A percentile compares a stretch with the other conserved stretches of the same genome.
Conservation (phyloP, 768 basidiomycete species). For the Neoboletus brunneissimus region DNA sequence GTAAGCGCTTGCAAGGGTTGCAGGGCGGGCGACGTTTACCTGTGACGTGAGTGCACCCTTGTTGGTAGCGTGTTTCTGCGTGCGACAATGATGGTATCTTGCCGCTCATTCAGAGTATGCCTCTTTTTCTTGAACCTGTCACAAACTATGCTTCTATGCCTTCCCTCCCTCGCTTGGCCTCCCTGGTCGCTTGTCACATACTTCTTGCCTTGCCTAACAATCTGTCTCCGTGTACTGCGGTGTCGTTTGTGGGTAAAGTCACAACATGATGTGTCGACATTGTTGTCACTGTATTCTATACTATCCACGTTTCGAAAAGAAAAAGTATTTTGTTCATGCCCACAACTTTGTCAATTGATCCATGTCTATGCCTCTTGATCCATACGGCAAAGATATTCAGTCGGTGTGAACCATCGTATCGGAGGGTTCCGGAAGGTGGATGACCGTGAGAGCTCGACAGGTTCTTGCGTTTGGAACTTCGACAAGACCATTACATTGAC, state of each 20-base stretch:
- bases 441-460: constrained; percentile 14
- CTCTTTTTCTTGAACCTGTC: constrained; percentile 3
- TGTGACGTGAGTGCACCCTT: constrained; percentile 27
- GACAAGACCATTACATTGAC: neutral
- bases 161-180: constrained; percentile 2
- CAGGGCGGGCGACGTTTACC: constrained; percentile 19
- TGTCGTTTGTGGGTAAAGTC: constrained; percentile 12
- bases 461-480: neutral
- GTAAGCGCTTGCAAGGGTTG: constrained; percentile 33
- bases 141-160: constrained; percentile 24
- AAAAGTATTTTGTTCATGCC: constrained; percentile 27
- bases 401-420: neutral
- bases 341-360: constrained; percentile 15
- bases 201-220: constrained; percentile 12
- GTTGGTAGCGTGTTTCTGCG: neutral
- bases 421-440: constrained; percentile 14
- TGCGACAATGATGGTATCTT: constrained; percentile 7
- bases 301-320: constrained; percentile 12
- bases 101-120: constrained; percentile 9
- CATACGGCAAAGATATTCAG: neutral
- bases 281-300: constrained; percentile 33
- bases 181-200: constrained; percentile 18
- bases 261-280: constrained; percentile 24
- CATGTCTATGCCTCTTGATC: constrained; percentile 24
- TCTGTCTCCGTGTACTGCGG: constrained; percentile 4